Base-by-base conservation (phyloP, 2,329 filamentous ascomycete species). In the Penicillium frequentans region DNA sequence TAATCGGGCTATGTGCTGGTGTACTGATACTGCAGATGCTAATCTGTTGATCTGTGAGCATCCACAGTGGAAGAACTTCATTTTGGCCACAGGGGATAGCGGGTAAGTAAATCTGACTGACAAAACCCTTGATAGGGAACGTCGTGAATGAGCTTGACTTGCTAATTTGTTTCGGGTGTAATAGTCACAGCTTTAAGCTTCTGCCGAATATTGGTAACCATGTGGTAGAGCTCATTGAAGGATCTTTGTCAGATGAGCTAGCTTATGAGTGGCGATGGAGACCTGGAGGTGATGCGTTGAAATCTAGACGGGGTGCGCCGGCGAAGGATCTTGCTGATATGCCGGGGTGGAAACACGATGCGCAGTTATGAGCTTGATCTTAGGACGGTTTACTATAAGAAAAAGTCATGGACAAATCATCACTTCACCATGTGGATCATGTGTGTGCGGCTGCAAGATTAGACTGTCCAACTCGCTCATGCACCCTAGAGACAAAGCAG, bases 1-100 rank as follows among this genome's bases (percentile, higher is more conserved):
- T 49, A 82, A 81, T 57, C 79, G 80, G 3, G 71, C 80, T 5
- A 79, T 85, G 46, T 85, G 82, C 66, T 85, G 83, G 83, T 83
- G 82, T 58, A 79, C 81, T 0, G 83, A 85, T 61, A 85, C 82
- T 0, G 76, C 79, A 0, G 79, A 85, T 65, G 75, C 81, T 2
- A 73, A 78, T 39, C 83, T 84, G 56, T 64, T 85, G 7, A 82
- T 85, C 55, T 78, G 78, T 45, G 71, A 68, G 43, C 81, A 84
- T 66, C 81, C 81, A 0, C 45, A 37, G 23, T 62, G 60, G 60
- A 79, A 75, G 61, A 79, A 80, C 54, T 74, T 80, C 49, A 69
- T 79, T 21, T 59, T 80, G n/a, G 77, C 78, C 0, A 79, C 77
- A 0, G 78, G 78, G 0, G 78, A 81, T 31, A 80, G 77, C 61